Evolutionary conservation across 2,329 filamentous ascomycete species (phyloP).

Genomic region (Reticulascus tulasneorum): DNA sequence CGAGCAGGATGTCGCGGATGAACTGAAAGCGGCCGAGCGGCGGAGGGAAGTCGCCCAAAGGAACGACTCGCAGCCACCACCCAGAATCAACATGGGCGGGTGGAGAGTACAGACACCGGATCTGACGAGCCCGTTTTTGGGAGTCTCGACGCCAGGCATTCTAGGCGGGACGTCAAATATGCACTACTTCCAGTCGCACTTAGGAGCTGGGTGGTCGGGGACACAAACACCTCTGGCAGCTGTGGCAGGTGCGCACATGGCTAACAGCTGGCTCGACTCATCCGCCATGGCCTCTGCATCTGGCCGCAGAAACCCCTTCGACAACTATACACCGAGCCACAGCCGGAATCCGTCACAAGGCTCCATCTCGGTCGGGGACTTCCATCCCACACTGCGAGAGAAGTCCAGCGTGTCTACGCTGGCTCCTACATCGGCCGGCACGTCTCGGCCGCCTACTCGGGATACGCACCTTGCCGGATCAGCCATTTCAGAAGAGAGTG

Average conservation of each 20-base stretch:
- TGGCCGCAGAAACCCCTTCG: slow-evolving; percentile 7
- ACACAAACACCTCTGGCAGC: slow-evolving; percentile 76
- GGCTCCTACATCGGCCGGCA: slow-evolving; percentile 48
- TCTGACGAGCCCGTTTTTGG: slow-evolving; percentile 53
- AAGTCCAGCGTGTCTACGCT: slow-evolving; percentile 62
- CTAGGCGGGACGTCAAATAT: slow-evolving; percentile 72
- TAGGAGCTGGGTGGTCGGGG: slow-evolving; percentile 67
- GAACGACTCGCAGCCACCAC: slow-evolving; percentile 19
- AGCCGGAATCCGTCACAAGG: slow-evolving; percentile 42
- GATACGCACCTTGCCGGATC: slow-evolving; percentile 34
- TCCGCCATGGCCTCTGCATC: slow-evolving; percentile 7
- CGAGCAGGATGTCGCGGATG: slow-evolving; percentile 31
- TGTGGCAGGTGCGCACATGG: slow-evolving; percentile 61
- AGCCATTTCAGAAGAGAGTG: slow-evolving; percentile 33
- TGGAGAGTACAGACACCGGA: slow-evolving; percentile 29
- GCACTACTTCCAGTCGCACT: slow-evolving; percentile 77
- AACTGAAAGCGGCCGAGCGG: slow-evolving; percentile 15
- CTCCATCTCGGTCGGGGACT: slow-evolving; percentile 43
- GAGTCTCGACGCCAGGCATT: slow-evolving; percentile 57
- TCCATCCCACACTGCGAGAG: slow-evolving; percentile 40
- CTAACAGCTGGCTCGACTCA: slow-evolving; percentile 20
- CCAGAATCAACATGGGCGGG: slow-evolving; percentile 36
- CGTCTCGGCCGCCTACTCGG: slow-evolving; percentile 55
- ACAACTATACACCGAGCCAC: slow-evolving; percentile 26
- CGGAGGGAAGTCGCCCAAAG: slow-evolving; percentile 12